Evolutionary conservation across 768 basidiomycete genomes (phyloP).

Genomic region (Hemileccinum rubropunctum): DNA sequence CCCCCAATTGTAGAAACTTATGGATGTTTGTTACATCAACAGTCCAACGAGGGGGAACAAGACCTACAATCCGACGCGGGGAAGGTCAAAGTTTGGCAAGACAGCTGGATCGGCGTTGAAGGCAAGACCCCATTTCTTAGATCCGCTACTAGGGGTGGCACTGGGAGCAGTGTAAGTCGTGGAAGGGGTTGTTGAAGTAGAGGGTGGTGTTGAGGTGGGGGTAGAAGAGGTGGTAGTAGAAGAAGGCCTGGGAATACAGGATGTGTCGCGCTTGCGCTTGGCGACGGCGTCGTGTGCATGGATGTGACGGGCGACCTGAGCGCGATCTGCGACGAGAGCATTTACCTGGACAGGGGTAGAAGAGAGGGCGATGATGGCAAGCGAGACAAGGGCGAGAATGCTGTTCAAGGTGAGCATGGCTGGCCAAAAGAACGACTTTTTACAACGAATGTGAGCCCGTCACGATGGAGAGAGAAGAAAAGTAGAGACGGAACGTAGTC

Average conservation of each 20-base stretch:
- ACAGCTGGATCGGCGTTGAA: background rate
- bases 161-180: constrained; percentile 21
- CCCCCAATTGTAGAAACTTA: constrained; percentile 68
- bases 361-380: constrained; percentile 55
- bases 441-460: constrained; percentile 20
- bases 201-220: constrained; percentile 5
- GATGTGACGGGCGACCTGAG: constrained; percentile 44
- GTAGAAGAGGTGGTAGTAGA: constrained; percentile 13
- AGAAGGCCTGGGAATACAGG: constrained; percentile 51
- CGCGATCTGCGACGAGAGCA: constrained; percentile 47
- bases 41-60: background rate
- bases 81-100: constrained; percentile 48
- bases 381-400: constrained; percentile 54
- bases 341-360: constrained; percentile 44
- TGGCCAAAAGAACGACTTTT: constrained; percentile 39
- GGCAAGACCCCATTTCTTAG: constrained; percentile 57
- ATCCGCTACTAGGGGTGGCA: constrained; percentile 1
- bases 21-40: background rate
- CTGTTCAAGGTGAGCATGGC: constrained; percentile 23
- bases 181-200: constrained; percentile 8
- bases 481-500: constrained; percentile 7
- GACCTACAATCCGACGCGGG: constrained; percentile 43
- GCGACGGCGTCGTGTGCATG: constrained; percentile 45
- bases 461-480: constrained; percentile 17
- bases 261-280: constrained; percentile 46